These are phyloP conservation scores for Lipomyces mesembrius DNA, from an alignment of 805 yeast genomes.

Conservation along the genomic window DNA sequence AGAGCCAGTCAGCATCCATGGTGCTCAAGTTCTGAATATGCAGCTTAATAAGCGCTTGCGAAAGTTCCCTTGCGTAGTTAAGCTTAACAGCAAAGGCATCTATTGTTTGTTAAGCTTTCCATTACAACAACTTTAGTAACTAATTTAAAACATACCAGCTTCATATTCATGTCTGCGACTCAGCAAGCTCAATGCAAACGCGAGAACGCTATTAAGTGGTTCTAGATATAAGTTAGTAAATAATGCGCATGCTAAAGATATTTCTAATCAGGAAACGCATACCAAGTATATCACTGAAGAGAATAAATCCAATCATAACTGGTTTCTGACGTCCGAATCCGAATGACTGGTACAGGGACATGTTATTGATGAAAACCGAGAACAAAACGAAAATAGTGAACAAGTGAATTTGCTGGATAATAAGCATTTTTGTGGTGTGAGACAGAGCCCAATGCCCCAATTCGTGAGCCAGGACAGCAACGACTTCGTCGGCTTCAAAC, in stretches of 20 bases:
- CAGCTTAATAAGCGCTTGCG: constrained; percentile 72
- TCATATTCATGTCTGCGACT: constrained; percentile 90
- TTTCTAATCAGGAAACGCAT: neutral
- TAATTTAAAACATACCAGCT: constrained; percentile 69
- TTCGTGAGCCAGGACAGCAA: constrained; percentile 97
- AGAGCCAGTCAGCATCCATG: constrained; percentile 88
- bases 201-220: constrained; percentile 73
- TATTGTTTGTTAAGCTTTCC: neutral
- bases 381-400: constrained; percentile 72
- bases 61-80: constrained; percentile 72
- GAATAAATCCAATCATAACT: constrained; percentile 74
- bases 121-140: neutral
- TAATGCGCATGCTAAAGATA: neutral
- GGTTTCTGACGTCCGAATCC: constrained; percentile 76
- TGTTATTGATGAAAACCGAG: constrained; percentile 78
- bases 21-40: constrained; percentile 81
- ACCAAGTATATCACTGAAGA: constrained; percentile 72
- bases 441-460: constrained; percentile 96
- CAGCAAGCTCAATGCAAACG: constrained; percentile 68
- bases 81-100: constrained; percentile 61
- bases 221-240: constrained; percentile 41
- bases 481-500: constrained; percentile 75
- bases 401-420: constrained; percentile 65
- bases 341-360: constrained; percentile 74
- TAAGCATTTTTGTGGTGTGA: constrained; percentile 79